phyloP scores from a whole-genome alignment of 495 filamentous ascomycete genomes.

The Tuber brumale region DNA sequence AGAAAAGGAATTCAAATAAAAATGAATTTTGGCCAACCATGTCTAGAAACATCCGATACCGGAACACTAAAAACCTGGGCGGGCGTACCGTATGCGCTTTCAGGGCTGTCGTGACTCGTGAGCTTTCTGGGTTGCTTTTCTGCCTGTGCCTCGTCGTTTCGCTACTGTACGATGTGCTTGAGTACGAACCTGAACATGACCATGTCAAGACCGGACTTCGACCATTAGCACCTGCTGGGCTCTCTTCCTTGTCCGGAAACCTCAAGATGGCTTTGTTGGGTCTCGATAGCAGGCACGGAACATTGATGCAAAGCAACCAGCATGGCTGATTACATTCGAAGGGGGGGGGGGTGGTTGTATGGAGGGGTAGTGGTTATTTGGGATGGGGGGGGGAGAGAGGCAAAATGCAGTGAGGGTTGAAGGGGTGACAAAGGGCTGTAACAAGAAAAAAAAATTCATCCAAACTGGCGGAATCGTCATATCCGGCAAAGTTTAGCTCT shows the following conservation, averaged over 20 bases:
- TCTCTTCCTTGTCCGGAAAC: slow-evolving; percentile 31
- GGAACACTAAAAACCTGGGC: slow-evolving; percentile 27
- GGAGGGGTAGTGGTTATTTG: slow-evolving; percentile 13
- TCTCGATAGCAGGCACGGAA: slow-evolving; percentile 34
- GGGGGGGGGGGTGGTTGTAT: slow-evolving; percentile 16
- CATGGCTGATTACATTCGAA: slow-evolving; percentile 12
- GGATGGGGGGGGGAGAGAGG: slow-evolving; percentile 19
- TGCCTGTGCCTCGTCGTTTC: slow-evolving; percentile 25
- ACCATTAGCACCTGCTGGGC: slow-evolving; percentile 34
- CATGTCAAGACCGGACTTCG: slow-evolving; percentile 15
- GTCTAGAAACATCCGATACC: not conserved
- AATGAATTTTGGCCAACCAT: slow-evolving; percentile 30
- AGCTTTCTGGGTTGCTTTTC: slow-evolving; percentile 15
- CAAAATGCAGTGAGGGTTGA: slow-evolving; percentile 28
- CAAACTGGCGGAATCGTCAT: slow-evolving; percentile 28
- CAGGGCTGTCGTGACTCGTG: slow-evolving; percentile 23
- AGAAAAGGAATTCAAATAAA: slow-evolving; percentile 15
- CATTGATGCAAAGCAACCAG: slow-evolving; percentile 34
- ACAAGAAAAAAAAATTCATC: slow-evolving; percentile 15
- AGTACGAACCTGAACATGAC: slow-evolving; percentile 36
- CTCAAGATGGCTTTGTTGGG: slow-evolving; percentile 32
- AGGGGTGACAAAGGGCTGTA: slow-evolving; percentile 26
- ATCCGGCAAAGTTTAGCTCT: slow-evolving; percentile 34
- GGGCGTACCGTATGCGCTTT: slow-evolving; percentile 27
- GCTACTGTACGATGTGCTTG: slow-evolving; percentile 26